phyloP scores from a whole-genome alignment of 2,329 filamentous ascomycete genomes.

The Fusarium fracticaudum region DNA sequence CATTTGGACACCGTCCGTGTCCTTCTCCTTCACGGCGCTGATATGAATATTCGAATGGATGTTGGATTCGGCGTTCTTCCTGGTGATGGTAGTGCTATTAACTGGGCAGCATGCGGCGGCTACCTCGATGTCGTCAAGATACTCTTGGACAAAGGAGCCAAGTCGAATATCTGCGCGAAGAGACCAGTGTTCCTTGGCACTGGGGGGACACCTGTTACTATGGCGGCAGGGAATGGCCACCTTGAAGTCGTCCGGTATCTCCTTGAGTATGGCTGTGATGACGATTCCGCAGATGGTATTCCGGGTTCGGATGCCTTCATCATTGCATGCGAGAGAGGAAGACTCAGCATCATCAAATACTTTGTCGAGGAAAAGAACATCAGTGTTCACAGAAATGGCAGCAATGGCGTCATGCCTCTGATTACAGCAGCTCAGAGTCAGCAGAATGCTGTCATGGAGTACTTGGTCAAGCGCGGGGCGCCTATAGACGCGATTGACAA shows the following conservation, averaged over 20 bases:
- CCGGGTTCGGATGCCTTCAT: neutral
- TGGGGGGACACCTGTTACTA: neutral
- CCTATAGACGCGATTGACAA: neutral
- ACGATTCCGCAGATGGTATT: accelerated
- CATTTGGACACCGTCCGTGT: neutral
- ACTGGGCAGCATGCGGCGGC: neutral
- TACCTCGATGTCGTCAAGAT: neutral
- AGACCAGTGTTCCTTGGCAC: neutral
- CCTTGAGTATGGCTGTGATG: neutral
- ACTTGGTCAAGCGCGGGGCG: neutral
- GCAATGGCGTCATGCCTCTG: neutral
- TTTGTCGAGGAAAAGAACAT: neutral
- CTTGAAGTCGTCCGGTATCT: neutral
- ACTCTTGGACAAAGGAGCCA: neutral
- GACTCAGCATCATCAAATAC: neutral
- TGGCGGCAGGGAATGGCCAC: neutral
- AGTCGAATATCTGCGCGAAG: neutral
- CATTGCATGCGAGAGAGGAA: neutral
- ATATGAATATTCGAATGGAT: neutral
- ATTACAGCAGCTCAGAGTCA: neutral
- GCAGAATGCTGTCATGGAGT: neutral
- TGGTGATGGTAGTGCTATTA: neutral
- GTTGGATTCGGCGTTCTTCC: neutral
- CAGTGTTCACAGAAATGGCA: accelerated
- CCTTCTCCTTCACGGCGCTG: neutral